phyloP scores from a whole-genome alignment of 225 moss, liverwort and hornwort species.

The Anthoceros angustus region DNA sequence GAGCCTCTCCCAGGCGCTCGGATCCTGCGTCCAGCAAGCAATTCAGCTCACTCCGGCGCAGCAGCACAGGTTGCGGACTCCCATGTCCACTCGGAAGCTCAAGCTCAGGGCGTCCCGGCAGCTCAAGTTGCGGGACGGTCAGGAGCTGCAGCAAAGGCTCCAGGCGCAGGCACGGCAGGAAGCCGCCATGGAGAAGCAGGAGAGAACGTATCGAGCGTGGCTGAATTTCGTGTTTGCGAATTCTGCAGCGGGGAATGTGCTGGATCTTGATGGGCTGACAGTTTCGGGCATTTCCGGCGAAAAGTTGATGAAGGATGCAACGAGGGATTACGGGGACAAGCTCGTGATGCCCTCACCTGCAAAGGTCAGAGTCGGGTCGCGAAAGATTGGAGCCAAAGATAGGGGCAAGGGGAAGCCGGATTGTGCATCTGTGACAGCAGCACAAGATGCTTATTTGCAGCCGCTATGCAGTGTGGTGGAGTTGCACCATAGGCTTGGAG shows the following conservation, averaged over 20 bases:
- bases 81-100: not conserved
- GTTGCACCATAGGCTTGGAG: not conserved
- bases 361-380: not conserved
- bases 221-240: not conserved
- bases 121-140: not conserved
- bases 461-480: not conserved
- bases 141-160: not conserved
- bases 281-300: not conserved
- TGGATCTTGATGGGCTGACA: not conserved
- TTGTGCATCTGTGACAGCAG: not conserved
- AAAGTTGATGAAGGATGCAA: not conserved
- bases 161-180: not conserved
- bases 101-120: not conserved
- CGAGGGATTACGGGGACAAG: not conserved
- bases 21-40: not conserved
- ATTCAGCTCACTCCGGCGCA: not conserved
- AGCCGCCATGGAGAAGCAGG: conserved; percentile 1
- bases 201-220: not conserved
- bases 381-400: not conserved
- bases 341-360: not conserved
- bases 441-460: not conserved
- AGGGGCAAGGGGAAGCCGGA: not conserved
- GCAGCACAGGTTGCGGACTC: not conserved
- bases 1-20: not conserved
- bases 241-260: not conserved